Conservation (phyloP, 805 yeast genomes). For the Cyberlindnera saturnus region DNA sequence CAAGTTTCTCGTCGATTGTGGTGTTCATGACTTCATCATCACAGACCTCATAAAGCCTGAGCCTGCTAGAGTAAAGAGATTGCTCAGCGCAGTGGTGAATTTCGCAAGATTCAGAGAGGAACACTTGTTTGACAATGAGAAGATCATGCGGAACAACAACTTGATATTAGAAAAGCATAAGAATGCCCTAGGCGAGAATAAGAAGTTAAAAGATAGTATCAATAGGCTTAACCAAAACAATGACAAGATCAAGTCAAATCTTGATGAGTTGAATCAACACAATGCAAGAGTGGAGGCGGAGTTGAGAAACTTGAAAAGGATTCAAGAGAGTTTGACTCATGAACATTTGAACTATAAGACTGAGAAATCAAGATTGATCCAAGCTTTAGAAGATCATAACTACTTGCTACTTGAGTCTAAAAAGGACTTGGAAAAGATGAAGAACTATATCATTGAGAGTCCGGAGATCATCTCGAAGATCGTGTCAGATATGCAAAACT, state of each 20-base stretch:
- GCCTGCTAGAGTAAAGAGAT: conserved; percentile 51
- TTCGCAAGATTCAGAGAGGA: conserved; percentile 82
- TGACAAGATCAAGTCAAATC: conserved; percentile 22
- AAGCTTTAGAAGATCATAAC: conserved; percentile 55
- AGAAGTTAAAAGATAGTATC: conserved; percentile 29
- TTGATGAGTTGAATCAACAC: conserved; percentile 40
- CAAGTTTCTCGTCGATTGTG: conserved; percentile 63
- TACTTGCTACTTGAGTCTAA: conserved; percentile 50
- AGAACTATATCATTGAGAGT: conserved; percentile 54
- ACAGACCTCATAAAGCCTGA: conserved; percentile 78
- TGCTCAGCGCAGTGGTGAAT: conserved; percentile 78
- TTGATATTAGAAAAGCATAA: conserved; percentile 39
- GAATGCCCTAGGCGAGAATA: conserved; percentile 36
- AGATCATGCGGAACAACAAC: conserved; percentile 50
- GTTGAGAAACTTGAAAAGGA: conserved; percentile 50
- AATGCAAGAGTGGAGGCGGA: conserved; percentile 56
- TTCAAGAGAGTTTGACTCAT: conserved; percentile 54
- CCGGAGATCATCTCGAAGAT: conserved; percentile 47
- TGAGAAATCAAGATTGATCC: conserved; percentile 52
- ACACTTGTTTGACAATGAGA: conserved; percentile 63
- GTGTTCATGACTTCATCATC: conserved; percentile 70
- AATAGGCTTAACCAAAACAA: conserved; percentile 29
- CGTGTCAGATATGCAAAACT: conserved; percentile 44
- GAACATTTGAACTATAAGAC: conserved; percentile 62
- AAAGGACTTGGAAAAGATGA: conserved; percentile 53